Percentiles rank a stretch among this genome's conserved stretches.
phyloP scores from a whole-genome alignment of 352 stramenopile genomes.

The Phytopythium oedochilum region DNA sequence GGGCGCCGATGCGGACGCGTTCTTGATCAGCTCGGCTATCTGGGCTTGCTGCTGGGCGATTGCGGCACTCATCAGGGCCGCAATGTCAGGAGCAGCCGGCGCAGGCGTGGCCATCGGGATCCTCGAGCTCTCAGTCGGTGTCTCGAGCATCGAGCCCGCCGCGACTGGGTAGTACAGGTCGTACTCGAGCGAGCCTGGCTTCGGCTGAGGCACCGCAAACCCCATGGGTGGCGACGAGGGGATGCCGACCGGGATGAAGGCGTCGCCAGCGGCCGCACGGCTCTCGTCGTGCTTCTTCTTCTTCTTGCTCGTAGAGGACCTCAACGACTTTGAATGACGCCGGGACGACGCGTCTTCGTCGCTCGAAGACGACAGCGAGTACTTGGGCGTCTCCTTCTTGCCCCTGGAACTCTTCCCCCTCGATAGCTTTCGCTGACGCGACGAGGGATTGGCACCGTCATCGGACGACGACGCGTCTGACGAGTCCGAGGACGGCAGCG shows the following conservation, averaged over 20 bases:
- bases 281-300: not conserved
- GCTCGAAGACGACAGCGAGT: not conserved
- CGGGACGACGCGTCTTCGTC: not conserved
- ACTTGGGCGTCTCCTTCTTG: not conserved
- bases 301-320: too few relatives aligned
- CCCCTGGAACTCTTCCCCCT: slow-evolving; percentile 6
- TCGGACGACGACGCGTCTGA: slow-evolving; percentile 18
- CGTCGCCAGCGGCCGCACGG: not conserved
- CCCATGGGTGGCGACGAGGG: not conserved
- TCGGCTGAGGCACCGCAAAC: not conserved
- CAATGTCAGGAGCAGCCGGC: not conserved
- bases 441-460: slow-evolving; percentile 3
- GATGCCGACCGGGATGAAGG: not conserved
- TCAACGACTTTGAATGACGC: too few relatives aligned
- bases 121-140: not conserved
- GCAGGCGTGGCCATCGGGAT: too few relatives aligned
- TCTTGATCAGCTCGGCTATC: slow-evolving; percentile 3
- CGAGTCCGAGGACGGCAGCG: slow-evolving; percentile 26
- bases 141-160: slow-evolving; percentile 1
- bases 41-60: slow-evolving; percentile 5
- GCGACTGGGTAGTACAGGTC: slow-evolving; percentile 3
- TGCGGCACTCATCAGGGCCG: not conserved
- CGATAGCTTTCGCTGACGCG: slow-evolving; percentile 20
- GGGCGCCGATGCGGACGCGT: not conserved
- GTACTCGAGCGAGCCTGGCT: slow-evolving; percentile 5